Conservation (phyloP, 2,329 filamentous ascomycete genomes). For the Metarhizium guizhouense region DNA sequence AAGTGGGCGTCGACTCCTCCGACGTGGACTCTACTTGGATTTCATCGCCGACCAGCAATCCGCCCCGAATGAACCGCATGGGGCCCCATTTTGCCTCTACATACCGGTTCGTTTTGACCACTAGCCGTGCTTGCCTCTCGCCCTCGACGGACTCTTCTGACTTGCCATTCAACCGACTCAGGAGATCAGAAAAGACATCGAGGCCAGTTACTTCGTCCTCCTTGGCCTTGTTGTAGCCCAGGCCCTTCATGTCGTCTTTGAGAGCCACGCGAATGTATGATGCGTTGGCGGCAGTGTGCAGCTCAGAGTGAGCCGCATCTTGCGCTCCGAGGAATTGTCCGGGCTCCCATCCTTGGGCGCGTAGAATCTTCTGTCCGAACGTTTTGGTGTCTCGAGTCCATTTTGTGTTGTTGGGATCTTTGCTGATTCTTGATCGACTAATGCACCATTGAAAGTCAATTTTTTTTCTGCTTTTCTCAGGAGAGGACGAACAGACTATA, state of each 20-base stretch:
- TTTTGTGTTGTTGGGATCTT: constrained; percentile 91
- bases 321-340: constrained; percentile 74
- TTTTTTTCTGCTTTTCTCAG: background rate
- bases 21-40: constrained; percentile 29
- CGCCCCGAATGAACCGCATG: constrained; percentile 84
- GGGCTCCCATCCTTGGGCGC: constrained; percentile 82
- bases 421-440: constrained; percentile 58
- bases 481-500: too few species aligned
- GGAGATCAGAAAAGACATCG: constrained; percentile 74
- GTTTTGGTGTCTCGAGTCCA: constrained; percentile 77
- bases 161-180: constrained; percentile 86
- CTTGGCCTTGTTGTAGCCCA: constrained; percentile 71
- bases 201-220: constrained; percentile 76
- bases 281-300: constrained; percentile 71
- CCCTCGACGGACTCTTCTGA: constrained; percentile 62
- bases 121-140: constrained; percentile 58
- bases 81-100: constrained; percentile 67
- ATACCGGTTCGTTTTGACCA: constrained; percentile 65
- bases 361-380: constrained; percentile 86
- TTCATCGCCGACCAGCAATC: constrained; percentile 54
- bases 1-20: constrained; percentile 6
- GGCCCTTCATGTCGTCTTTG: constrained; percentile 84
- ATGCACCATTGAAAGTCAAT: constrained; percentile 7
- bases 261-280: constrained; percentile 78
- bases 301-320: constrained; percentile 63